Percentiles rank a stretch among this genome's conserved stretches.
phyloP scores from a whole-genome alignment of 1,139 yeast genomes.

The Hyphopichia buzzinii region DNA sequence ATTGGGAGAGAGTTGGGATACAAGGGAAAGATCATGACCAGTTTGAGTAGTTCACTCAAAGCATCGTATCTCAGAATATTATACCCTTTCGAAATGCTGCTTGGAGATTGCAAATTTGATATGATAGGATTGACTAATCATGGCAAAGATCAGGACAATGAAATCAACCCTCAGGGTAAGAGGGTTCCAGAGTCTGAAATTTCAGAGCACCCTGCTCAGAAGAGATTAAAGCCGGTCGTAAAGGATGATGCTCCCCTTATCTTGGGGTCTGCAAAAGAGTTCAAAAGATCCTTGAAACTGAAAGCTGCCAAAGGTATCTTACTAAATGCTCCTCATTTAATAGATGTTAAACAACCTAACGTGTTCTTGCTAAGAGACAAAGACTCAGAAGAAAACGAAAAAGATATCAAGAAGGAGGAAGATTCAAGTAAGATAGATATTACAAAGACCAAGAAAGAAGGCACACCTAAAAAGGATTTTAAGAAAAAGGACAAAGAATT shows the following conservation, averaged over 20 bases:
- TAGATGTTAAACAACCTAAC: conserved; percentile 32
- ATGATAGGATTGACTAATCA: conserved; percentile 6
- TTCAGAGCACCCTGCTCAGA: background rate
- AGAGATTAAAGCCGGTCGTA: background rate
- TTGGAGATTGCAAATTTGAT: conserved; percentile 15
- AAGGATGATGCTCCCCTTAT: conserved; percentile 23
- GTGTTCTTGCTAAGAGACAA: conserved; percentile 8
- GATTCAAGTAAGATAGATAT: background rate
- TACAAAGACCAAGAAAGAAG: conserved; percentile 6
- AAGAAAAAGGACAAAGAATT: conserved; percentile 17
- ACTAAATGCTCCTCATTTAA: conserved; percentile 40
- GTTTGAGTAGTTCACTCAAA: conserved; percentile 67
- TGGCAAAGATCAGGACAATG: background rate
- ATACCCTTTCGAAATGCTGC: conserved; percentile 30
- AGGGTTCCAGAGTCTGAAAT: conserved; percentile 5
- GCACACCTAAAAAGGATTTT: conserved; percentile 8
- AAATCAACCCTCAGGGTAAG: conserved; percentile 8
- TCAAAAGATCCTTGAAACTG: conserved; percentile 42
- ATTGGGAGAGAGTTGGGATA: conserved; percentile 77
- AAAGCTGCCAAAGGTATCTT: conserved; percentile 50
- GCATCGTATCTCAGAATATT: conserved; percentile 47
- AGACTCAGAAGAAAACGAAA: background rate
- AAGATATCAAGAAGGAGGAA: background rate
- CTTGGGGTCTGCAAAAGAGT: conserved; percentile 48
- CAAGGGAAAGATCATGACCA: conserved; percentile 66